Evolutionary conservation across 2,329 filamentous ascomycete genomes (phyloP).

Genomic region (Aquanectria penicillioides): DNA sequence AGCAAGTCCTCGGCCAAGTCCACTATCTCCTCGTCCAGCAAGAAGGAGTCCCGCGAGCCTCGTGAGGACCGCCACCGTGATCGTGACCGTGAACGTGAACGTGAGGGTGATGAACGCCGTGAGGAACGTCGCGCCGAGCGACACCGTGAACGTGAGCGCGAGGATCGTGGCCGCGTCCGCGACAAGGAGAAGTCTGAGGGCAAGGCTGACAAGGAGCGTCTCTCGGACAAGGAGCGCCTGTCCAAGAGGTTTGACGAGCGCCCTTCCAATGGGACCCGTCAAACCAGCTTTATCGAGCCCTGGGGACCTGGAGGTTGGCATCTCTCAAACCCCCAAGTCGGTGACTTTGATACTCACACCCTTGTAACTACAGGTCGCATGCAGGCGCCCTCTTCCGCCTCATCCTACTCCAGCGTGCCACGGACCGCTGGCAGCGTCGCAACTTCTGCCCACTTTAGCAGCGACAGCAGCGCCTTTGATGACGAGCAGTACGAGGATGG

Average conservation of each 20-base stretch:
- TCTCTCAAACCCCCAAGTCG: slow-evolving; percentile 37
- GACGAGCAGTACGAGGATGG: slow-evolving; percentile 48
- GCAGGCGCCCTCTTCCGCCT: slow-evolving; percentile 35
- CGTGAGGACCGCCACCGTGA: slow-evolving; percentile 36
- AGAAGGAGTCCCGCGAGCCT: slow-evolving; percentile 38
- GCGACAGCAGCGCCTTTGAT: slow-evolving; percentile 43
- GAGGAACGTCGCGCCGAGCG: slow-evolving; percentile 31
- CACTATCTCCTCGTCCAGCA: slow-evolving; percentile 33
- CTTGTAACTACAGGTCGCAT: slow-evolving; percentile 41
- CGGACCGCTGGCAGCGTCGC: slow-evolving; percentile 42
- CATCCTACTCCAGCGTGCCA: slow-evolving; percentile 44
- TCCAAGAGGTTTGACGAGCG: slow-evolving; percentile 50
- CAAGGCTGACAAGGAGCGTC: slow-evolving; percentile 45
- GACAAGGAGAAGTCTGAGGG: slow-evolving; percentile 44
- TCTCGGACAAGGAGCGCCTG: slow-evolving; percentile 45
- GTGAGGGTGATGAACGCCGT: slow-evolving; percentile 27
- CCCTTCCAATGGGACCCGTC: slow-evolving; percentile 41
- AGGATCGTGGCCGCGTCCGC: slow-evolving; percentile 35
- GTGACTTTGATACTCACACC: slow-evolving; percentile 41
- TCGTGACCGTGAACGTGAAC: slow-evolving; percentile 28
- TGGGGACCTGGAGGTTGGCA: slow-evolving; percentile 47
- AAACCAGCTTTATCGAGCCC: slow-evolving; percentile 48
- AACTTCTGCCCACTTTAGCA: slow-evolving; percentile 41
- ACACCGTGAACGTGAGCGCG: slow-evolving; percentile 36
- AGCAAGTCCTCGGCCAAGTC: slow-evolving; percentile 32